phyloP scores from a whole-genome alignment of 805 yeast genomes.

The Sporopachydermia quercuum region DNA sequence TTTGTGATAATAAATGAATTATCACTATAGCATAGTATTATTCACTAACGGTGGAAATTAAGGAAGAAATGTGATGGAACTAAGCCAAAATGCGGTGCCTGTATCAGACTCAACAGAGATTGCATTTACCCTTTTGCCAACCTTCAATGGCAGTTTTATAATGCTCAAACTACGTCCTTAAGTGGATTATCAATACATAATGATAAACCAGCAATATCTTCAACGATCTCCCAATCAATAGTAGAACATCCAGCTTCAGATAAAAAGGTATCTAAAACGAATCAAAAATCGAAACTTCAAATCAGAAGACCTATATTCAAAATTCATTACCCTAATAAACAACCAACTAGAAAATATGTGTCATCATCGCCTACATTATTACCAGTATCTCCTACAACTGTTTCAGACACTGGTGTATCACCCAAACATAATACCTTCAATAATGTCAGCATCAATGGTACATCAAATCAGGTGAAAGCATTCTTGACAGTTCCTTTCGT shows the following conservation, averaged over 20 bases:
- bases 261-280: no score
- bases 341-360: not conserved
- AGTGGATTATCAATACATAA: no score
- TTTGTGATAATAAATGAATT: no score
- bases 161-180: no score
- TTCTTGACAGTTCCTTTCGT: not conserved
- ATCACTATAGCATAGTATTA: no score
- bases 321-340: not conserved
- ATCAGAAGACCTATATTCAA: no score
- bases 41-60: no score
- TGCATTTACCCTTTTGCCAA: not conserved
- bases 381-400: not conserved
- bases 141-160: constrained; percentile 1
- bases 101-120: not conserved
- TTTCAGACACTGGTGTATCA: not conserved
- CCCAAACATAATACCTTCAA: not conserved
- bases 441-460: no score
- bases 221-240: no score
- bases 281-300: no score
- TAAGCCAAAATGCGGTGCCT: not conserved
- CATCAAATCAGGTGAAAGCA: not conserved
- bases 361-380: not conserved
- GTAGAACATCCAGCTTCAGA: no score
- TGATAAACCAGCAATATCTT: no score
- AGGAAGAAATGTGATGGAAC: constrained; percentile 1